Percentiles rank a stretch among this genome's conserved stretches.
Evolutionary conservation across 2,329 filamentous ascomycete species (phyloP).

Genomic region (Seiridium unicorne): DNA sequence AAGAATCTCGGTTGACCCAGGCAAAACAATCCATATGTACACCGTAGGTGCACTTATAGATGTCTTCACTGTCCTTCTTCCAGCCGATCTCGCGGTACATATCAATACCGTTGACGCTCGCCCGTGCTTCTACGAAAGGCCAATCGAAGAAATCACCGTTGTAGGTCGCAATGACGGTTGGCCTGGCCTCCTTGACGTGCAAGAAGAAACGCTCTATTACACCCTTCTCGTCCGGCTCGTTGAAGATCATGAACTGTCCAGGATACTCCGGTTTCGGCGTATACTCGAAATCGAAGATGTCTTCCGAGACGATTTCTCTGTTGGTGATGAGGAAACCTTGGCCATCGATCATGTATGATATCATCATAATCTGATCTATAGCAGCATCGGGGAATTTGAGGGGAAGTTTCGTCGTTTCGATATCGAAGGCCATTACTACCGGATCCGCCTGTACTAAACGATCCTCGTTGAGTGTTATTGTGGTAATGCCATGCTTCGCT

Average conservation of each 20-base stretch:
- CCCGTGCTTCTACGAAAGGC: conserved; percentile 94
- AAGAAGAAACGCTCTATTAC: conserved; percentile 90
- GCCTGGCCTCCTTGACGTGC: conserved; percentile 90
- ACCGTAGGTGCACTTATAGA: conserved; percentile 94
- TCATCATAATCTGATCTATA: conserved; percentile 99
- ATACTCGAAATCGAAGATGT: conserved; percentile 97
- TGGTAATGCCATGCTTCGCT: conserved; percentile 84
- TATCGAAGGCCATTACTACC: conserved; percentile 98
- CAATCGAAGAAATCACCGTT: conserved; percentile 99
- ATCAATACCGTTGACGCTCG: conserved; percentile 92
- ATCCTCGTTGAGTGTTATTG: conserved; percentile 82
- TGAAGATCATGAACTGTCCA: conserved; percentile 96
- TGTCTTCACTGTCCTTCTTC: conserved; percentile 90
- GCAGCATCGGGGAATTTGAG: conserved; percentile 95
- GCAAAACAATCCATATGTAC: conserved; percentile 99
- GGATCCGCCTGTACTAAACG: conserved; percentile 88
- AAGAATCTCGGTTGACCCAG: conserved; percentile 98
- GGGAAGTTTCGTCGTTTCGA: conserved; percentile 93
- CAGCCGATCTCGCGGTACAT: conserved; percentile 99
- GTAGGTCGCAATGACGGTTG: conserved; percentile 98
- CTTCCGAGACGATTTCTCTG: conserved; percentile 93
- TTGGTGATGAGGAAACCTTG: conserved; percentile 98
- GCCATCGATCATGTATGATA: conserved; percentile 99
- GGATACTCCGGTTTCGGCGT: conserved; percentile 96
- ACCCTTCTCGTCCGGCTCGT: conserved; percentile 89